phyloP scores from a whole-genome alignment of 2,329 filamentous ascomycete species.

The Diaporthe ilicicola region DNA sequence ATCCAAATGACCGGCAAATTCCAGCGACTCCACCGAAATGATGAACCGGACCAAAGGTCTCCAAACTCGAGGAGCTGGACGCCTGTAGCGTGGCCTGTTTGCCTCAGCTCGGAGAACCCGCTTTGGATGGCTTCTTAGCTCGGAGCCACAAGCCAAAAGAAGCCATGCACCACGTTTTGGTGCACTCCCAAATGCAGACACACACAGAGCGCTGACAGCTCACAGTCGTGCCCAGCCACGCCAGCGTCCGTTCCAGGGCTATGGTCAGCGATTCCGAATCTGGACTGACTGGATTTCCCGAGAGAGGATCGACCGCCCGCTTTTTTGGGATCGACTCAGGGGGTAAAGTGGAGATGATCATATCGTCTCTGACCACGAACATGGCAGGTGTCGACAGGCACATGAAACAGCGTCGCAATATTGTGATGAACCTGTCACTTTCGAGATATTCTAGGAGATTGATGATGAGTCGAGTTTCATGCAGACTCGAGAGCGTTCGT shows the following conservation, averaged over 20 bases:
- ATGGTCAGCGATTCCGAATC: slow-evolving; percentile 19
- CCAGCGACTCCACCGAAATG: neutral
- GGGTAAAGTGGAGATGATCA: neutral
- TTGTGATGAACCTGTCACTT: slow-evolving; percentile 19
- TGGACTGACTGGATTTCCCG: neutral
- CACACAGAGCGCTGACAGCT: slow-evolving; percentile 2
- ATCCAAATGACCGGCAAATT: neutral
- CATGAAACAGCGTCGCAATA: slow-evolving; percentile 24
- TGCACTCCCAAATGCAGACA: neutral
- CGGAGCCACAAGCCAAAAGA: neutral
- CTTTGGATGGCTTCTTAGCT: neutral
- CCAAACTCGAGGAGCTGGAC: neutral
- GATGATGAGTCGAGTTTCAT: slow-evolving; percentile 22
- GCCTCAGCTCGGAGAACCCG: neutral
- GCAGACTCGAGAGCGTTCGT: neutral
- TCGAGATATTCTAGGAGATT: neutral
- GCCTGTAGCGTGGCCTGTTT: neutral
- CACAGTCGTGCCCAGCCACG: slow-evolving; percentile 11
- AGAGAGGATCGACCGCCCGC: slow-evolving; percentile 18
- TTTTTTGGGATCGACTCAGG: slow-evolving; percentile 1
- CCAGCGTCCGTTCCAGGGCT: neutral
- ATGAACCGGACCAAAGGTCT: neutral
- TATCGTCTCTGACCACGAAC: neutral
- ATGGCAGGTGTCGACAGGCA: slow-evolving; percentile 22
- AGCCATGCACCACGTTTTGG: neutral